Percentiles rank a stretch among this genome's conserved stretches.
Conservation (phyloP, 192 early-diverging fungal genomes). For the Chytriomyces hyalinus region DNA sequence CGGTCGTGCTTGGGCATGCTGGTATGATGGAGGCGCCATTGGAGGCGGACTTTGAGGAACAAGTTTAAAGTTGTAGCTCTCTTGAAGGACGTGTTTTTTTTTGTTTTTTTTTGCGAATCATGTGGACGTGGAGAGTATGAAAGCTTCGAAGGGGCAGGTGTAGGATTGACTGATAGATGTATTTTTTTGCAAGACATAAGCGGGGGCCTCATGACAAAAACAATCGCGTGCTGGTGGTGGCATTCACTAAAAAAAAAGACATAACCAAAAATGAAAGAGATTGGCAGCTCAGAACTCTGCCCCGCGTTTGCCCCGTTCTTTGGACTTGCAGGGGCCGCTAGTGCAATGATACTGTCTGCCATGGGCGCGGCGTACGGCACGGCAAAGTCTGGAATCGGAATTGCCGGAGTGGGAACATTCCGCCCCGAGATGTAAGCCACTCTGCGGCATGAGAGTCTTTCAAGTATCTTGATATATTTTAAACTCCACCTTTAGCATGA, state of each 20-base stretch:
- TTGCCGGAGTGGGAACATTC: slow-evolving; percentile 93
- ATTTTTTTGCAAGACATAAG: too few relatives aligned
- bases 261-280: too few relatives aligned
- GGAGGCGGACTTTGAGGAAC: slow-evolving; percentile 44
- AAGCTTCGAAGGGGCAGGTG: too few relatives aligned
- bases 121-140: too few relatives aligned
- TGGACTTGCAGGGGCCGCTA: slow-evolving; percentile 88
- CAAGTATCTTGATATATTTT: too few relatives aligned
- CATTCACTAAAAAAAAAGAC: too few relatives aligned
- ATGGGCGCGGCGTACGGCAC: slow-evolving; percentile 98
- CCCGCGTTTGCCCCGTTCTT: slow-evolving; percentile 95
- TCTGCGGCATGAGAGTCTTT: not conserved
- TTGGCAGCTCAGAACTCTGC: slow-evolving; percentile 48
- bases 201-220: too few relatives aligned
- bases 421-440: slow-evolving; percentile 75
- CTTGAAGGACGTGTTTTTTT: too few relatives aligned
- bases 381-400: slow-evolving; percentile 94
- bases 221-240: too few relatives aligned
- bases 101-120: too few relatives aligned
- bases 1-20: slow-evolving; percentile 46
- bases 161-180: too few relatives aligned
- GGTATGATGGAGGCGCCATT: slow-evolving; percentile 54
- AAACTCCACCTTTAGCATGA: slow-evolving; percentile 37
- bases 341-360: slow-evolving; percentile 81
- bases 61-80: not conserved